phyloP scores from a whole-genome alignment of 1,284 basidiomycete species.

The Cutaneotrichosporon sp. region DNA sequence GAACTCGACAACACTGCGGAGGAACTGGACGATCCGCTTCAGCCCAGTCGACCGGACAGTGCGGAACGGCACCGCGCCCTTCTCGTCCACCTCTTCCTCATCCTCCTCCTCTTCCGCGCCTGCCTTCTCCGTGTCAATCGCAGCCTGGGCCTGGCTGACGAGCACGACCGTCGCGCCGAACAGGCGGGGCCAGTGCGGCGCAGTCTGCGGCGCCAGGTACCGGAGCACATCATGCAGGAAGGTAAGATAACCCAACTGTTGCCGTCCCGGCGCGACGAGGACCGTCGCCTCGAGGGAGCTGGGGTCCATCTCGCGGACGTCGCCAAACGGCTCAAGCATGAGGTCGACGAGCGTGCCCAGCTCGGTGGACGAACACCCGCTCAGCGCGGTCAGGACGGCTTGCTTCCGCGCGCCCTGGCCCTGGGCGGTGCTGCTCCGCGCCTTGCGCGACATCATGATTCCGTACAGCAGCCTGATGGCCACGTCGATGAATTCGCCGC shows the following conservation, averaged over 20 bases:
- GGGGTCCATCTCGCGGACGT: slow-evolving; percentile 3
- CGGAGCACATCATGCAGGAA: slow-evolving; percentile 78
- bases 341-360: slow-evolving; percentile 74
- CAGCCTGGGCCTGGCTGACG: slow-evolving; percentile 60
- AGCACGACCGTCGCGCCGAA: slow-evolving; percentile 64
- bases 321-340: slow-evolving; percentile 75
- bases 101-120: slow-evolving; percentile 39
- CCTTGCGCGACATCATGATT: slow-evolving; percentile 75
- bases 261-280: slow-evolving; percentile 57
- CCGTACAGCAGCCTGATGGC: slow-evolving; percentile 81
- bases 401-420: slow-evolving; percentile 67
- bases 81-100: slow-evolving; percentile 38
- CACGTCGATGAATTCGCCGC: slow-evolving; percentile 67
- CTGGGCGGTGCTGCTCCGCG: slow-evolving; percentile 56
- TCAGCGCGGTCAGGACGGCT: slow-evolving; percentile 71
- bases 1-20: slow-evolving; percentile 63
- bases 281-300: slow-evolving; percentile 9
- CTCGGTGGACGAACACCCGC: slow-evolving; percentile 67
- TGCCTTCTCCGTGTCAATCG: slow-evolving; percentile 49
- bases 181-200: slow-evolving; percentile 66
- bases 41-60: slow-evolving; percentile 74
- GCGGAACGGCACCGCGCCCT: slow-evolving; percentile 53
- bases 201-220: slow-evolving; percentile 68
- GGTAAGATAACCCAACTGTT: slow-evolving; percentile 75
- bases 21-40: slow-evolving; percentile 84